Percentiles rank a stretch among this genome's conserved stretches.
Conservation (phyloP, 306 rosid species). For the Datisca glomerata region DNA sequence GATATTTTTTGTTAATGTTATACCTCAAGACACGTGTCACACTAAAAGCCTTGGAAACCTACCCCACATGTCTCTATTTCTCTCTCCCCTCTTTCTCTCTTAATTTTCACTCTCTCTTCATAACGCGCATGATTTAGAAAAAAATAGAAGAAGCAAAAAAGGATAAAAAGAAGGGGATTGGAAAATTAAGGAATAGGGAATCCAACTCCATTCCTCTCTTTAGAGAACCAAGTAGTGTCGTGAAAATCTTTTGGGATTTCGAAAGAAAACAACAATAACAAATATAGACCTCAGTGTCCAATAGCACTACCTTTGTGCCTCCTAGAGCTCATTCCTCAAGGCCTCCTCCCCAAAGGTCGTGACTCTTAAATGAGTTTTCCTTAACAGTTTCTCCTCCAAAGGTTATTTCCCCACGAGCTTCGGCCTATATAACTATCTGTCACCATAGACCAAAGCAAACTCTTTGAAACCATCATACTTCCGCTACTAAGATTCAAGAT, state of each 20-base stretch:
- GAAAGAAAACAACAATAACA: slow-evolving; percentile 71
- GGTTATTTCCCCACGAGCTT: neutral
- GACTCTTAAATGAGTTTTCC: neutral
- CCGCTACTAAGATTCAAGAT: slow-evolving; percentile 85
- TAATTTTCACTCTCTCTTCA: too few relatives aligned
- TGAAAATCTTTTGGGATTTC: slow-evolving; percentile 86
- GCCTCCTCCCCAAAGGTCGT: slow-evolving; percentile 13
- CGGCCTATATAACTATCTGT: neutral
- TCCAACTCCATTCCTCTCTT: slow-evolving; percentile 75
- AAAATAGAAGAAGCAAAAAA: slow-evolving; percentile 35
- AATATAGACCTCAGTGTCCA: slow-evolving; percentile 28
- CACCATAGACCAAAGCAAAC: slow-evolving; percentile 64
- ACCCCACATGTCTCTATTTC: too few relatives aligned
- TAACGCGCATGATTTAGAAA: too few relatives aligned
- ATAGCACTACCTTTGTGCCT: neutral
- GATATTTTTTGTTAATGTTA: too few relatives aligned
- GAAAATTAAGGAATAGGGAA: slow-evolving; percentile 61
- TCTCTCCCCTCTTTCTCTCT: too few relatives aligned
- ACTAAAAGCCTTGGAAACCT: too few relatives aligned
- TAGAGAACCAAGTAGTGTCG: slow-evolving; percentile 89
- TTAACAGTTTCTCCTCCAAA: slow-evolving; percentile 3
- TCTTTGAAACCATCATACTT: slow-evolving; percentile 44
- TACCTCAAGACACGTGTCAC: too few relatives aligned
- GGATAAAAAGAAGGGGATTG: slow-evolving; percentile 67
- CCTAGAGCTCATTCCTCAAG: slow-evolving; percentile 5